Conservation (phyloP, 2,329 filamentous ascomycete genomes). For the Verticillium nubilum region DNA sequence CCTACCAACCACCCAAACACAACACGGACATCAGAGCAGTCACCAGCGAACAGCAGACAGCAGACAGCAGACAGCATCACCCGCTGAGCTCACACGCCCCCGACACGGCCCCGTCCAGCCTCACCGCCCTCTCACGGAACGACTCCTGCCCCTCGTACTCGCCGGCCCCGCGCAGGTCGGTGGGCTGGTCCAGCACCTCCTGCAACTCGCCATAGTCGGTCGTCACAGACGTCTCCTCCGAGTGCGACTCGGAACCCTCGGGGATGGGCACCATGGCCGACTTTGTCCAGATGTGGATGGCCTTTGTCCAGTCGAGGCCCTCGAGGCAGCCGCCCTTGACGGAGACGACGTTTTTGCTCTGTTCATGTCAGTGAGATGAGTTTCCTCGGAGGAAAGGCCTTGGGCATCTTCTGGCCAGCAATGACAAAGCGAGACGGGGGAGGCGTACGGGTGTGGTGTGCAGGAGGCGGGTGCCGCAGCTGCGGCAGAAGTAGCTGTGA, state of each 20-base stretch:
- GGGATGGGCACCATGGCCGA: conserved; percentile 65
- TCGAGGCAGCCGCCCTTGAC: conserved; percentile 65
- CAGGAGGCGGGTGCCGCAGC: conserved; percentile 60
- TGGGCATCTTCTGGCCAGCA: no score
- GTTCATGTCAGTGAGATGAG: neutral
- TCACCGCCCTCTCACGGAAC: neutral
- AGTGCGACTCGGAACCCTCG: conserved; percentile 52
- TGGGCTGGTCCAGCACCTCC: conserved; percentile 42
- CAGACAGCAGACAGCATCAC: neutral
- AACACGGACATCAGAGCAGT: no score
- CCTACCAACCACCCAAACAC: no score
- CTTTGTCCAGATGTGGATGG: conserved; percentile 64
- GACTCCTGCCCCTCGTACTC: conserved; percentile 5
- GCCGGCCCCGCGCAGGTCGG: conserved; percentile 28
- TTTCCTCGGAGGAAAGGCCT: neutral
- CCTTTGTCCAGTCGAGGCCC: conserved; percentile 53
- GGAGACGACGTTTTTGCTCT: conserved; percentile 55
- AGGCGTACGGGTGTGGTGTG: conserved; percentile 51
- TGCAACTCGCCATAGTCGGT: conserved; percentile 36
- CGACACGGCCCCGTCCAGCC: neutral
- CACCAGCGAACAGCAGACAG: conserved; percentile 1
- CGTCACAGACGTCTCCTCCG: conserved; percentile 39
- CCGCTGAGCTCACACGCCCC: conserved; percentile 24
- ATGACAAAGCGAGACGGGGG: neutral
- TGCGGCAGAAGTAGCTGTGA: conserved; percentile 58